phyloP scores from a whole-genome alignment of 2,329 filamentous ascomycete species.

The Penicillium glabrum region DNA sequence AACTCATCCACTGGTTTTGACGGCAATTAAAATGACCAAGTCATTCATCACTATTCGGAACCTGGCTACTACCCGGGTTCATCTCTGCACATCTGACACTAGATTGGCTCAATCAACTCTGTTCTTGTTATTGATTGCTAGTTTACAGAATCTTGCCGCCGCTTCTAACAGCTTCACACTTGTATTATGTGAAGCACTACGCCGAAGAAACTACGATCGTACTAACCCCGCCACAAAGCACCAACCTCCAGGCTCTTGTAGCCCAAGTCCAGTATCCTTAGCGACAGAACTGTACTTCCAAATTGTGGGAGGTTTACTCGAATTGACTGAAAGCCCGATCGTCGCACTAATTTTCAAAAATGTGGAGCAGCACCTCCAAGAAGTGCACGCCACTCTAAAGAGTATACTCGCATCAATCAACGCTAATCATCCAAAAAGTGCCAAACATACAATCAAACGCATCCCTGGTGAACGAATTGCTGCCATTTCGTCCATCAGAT shows the following conservation, averaged over 20 bases:
- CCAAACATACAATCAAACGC: not conserved
- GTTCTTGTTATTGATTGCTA: not conserved
- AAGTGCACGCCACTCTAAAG: not conserved
- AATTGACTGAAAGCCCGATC: not conserved
- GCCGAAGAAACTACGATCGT: not conserved
- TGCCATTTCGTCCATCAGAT: not conserved
- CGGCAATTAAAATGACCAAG: not conserved
- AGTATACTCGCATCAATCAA: not conserved
- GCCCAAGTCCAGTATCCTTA: not conserved
- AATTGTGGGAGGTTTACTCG: not conserved
- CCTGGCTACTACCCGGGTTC: not conserved
- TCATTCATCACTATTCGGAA: not conserved
- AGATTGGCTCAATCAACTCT: not conserved
- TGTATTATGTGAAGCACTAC: not conserved
- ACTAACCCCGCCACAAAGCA: not conserved
- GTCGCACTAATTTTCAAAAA: not conserved
- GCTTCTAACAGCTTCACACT: not conserved
- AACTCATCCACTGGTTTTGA: not conserved
- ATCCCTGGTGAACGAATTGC: not conserved
- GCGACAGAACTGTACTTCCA: not conserved
- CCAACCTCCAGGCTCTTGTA: no score
- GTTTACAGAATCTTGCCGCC: not conserved
- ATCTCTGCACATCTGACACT: not conserved
- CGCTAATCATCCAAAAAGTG: not conserved
- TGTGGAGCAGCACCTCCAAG: not conserved